These are phyloP conservation scores for Emmonsia crescens DNA, from an alignment of 2,329 filamentous ascomycete genomes.

Conservation along the genomic window DNA sequence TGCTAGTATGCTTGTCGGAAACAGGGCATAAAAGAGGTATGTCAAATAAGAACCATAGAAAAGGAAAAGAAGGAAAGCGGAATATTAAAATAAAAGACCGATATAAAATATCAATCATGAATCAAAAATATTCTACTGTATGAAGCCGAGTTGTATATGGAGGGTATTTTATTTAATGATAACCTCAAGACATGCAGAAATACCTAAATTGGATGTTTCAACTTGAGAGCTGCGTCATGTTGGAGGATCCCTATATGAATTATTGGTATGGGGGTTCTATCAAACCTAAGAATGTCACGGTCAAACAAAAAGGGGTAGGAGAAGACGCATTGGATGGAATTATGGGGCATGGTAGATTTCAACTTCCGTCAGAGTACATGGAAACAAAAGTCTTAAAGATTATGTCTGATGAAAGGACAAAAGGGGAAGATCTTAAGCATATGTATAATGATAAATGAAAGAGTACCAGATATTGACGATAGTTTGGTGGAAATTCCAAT, in stretches of 20 bases:
- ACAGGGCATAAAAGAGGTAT: neutral
- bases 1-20: slow-evolving; percentile 15
- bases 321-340: neutral
- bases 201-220: neutral
- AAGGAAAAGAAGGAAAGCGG: neutral
- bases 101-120: neutral
- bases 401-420: neutral
- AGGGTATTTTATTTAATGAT: neutral
- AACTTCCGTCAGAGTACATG: neutral
- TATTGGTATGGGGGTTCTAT: neutral
- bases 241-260: neutral
- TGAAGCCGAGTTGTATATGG: neutral
- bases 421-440: neutral
- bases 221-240: neutral
- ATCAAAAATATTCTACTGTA: neutral
- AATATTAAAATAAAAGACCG: neutral
- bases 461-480: neutral
- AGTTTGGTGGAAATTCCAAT: neutral
- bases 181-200: neutral
- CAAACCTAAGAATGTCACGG: neutral
- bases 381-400: neutral
- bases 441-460: neutral
- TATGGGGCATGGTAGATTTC: neutral
- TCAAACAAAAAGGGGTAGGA: neutral
- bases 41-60: neutral